Base-by-base conservation (phyloP, 495 filamentous ascomycete species). In the Jackrogersella multiformis region DNA sequence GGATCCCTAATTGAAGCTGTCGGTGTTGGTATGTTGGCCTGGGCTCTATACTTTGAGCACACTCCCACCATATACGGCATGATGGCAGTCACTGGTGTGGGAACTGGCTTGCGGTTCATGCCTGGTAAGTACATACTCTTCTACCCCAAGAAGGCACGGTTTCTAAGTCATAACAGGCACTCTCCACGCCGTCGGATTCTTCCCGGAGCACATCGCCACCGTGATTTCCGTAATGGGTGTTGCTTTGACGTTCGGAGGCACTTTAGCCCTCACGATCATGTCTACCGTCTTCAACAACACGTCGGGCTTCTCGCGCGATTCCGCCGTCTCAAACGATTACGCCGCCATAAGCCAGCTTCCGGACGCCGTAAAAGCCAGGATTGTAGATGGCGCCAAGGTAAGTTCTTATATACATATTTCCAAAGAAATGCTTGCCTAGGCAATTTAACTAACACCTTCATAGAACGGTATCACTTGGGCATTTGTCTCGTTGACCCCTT, bases 231-330 rank as follows among this genome's bases (percentile, higher is more conserved):
- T 88, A 2, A 78, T 84, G 65, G 63, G 76, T 0, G 85, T 88
- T 45, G 78, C 82, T 2, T 54, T 79, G 24, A 82, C 83, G 0
- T 84, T 90, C 57, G 87, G 87, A 23, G 86, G 87, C 23, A 84
- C 86, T 0, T 62, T 89, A 10, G 80, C 77, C 3, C 73, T 87
- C 23, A 87, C 86, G 0, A 79, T 89, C 42, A 88, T 89, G 85
- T 78, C 84, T 5, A 81, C 79, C 26, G 85, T 89, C 0, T 88
- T 89, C 70, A 85, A 86, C 57, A 88, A 88, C 72, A 82, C 78
- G 28, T 72, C 76, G 45, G 61, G 64, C 21, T 56, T 53, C 20
- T 45, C 73, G 18, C 28, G 58, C 15, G 57, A 64, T 45, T 44
- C 56, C 9, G 35, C 57, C 7, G 55, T 71, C 49, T 32, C 64